phyloP scores from a whole-genome alignment of 225 moss, liverwort and hornwort genomes.

The Sphagnum tenellum region DNA sequence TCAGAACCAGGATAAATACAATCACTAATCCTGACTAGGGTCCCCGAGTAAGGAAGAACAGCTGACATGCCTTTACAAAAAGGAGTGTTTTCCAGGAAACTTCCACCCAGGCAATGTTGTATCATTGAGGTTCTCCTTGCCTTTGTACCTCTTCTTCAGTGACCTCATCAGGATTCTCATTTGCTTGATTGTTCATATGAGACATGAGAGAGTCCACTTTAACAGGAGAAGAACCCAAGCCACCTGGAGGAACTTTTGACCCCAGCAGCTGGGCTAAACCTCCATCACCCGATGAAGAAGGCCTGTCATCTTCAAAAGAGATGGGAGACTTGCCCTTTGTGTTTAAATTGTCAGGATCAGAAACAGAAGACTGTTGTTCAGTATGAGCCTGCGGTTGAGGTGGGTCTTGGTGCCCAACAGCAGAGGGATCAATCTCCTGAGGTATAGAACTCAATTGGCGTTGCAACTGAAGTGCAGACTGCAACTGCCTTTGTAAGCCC shows the following conservation, averaged over 20 bases:
- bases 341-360: conserved; percentile 24
- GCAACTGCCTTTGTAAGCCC: conserved; percentile 66
- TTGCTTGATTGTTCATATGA: conserved; percentile 7
- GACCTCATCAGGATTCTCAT: conserved; percentile 8
- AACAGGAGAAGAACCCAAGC: conserved; percentile 34
- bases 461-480: conserved; percentile 44
- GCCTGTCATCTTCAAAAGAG: conserved; percentile 14
- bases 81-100: too few relatives aligned
- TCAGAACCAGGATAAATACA: too few relatives aligned
- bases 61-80: too few relatives aligned
- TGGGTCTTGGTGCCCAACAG: conserved; percentile 3
- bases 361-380: conserved; percentile 9
- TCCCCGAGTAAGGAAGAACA: too few relatives aligned
- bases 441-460: conserved; percentile 45
- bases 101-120: too few relatives aligned
- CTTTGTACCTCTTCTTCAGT: conserved; percentile 25
- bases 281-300: conserved; percentile 15
- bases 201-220: conserved; percentile 16
- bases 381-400: conserved; percentile 20
- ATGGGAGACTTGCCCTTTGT: conserved; percentile 42
- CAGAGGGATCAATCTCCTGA: conserved; percentile 16
- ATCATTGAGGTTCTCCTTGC: conserved; percentile 5
- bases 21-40: too few relatives aligned
- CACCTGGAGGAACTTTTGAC: conserved; percentile 37
- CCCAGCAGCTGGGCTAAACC: conserved; percentile 15